Evolutionary conservation across 2,329 filamentous ascomycete species (phyloP), one percentile per base, ranked within the genome.

Genomic region (Aureobasidium leucospermi): DNA sequence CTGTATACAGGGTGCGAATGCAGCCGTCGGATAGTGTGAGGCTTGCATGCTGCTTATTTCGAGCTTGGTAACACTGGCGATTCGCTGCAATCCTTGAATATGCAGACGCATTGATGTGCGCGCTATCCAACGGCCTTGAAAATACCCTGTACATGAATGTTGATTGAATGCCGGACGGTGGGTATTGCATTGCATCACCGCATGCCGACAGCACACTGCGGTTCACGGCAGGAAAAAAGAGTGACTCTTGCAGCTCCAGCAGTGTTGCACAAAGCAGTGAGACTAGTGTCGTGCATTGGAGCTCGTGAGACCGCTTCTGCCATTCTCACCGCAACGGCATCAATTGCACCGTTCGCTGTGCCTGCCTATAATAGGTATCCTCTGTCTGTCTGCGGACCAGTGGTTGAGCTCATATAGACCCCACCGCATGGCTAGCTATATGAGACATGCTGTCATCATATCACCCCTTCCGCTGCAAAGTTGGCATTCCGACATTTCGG

Each of bases 201-300:
- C 16, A 45, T 55, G 11, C 39, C 51, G 36, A 43, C 38, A 43
- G 9, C 13, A 32, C 13, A n/a, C 32, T 13, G 36, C 51, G 51
- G 51, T 32, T 41, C 38, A 34, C 51, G 28, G 51, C 51, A 53
- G 36, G 28, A 9, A 15, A 23, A n/a, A 16, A 42, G 39, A 31
- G 38, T 53, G 51, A 47, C 5, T 19, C 19, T 34, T 34, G 41
- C 29, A 36, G 28, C 32, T 6, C n/a, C 36, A 36, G 51, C 16
- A 45, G 41, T 8, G 51, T 55, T 19, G 39, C 31, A 45, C 51
- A 45, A 45, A 29, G 51, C 31, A 45, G 51, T 55, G 41, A 55
- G 19, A 55, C 39, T 31, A 45, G 51, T 55, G 41, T 55, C 51
- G 51, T 55, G 51, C 29, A 55, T 55, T 39, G 36, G 29, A 55